A percentile compares a stretch with the other conserved stretches of the same genome.
Conservation (phyloP, 169 alveolate genomes). For the Cryptosporidium meleagridis region DNA sequence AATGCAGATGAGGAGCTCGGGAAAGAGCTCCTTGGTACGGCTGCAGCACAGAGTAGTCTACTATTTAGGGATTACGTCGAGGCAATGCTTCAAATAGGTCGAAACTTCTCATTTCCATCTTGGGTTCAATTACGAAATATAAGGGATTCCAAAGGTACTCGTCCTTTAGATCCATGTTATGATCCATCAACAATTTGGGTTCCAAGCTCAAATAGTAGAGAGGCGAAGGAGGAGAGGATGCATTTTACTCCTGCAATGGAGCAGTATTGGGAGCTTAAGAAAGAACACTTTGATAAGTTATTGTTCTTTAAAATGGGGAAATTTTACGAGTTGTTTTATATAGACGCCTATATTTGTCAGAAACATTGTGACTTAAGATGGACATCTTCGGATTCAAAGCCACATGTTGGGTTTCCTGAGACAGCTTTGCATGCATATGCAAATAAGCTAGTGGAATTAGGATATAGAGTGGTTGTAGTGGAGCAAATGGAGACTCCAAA, state of each 20-base stretch:
- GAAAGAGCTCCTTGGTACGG: constrained; percentile 71
- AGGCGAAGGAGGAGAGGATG: constrained; percentile 83
- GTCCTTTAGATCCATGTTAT: constrained; percentile 89
- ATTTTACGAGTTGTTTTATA: constrained; percentile 91
- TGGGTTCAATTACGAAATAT: constrained; percentile 85
- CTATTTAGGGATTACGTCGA: constrained; percentile 58
- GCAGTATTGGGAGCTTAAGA: constrained; percentile 97
- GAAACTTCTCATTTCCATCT: constrained; percentile 52
- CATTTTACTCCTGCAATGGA: constrained; percentile 97
- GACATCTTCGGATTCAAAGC: constrained; percentile 97
- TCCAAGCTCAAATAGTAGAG: constrained; percentile 90
- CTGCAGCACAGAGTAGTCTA: constrained; percentile 68
- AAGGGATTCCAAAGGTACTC: constrained; percentile 88
- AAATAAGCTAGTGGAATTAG: constrained; percentile 90
- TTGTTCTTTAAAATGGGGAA: constrained; percentile 97
- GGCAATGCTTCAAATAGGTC: constrained; percentile 49
- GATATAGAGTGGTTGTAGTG: constrained; percentile 97
- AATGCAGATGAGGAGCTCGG: constrained; percentile 75
- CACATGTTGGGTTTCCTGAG: constrained; percentile 99
- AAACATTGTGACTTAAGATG: constrained; percentile 94
- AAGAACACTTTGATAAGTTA: constrained; percentile 94
- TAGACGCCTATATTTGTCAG: constrained; percentile 96
- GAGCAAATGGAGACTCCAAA: constrained; percentile 99
- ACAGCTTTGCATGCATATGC: constrained; percentile 94
- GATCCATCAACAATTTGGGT: constrained; percentile 94